phyloP scores from a whole-genome alignment of 2,329 filamentous ascomycete genomes.

The Fusarium circinatum region DNA sequence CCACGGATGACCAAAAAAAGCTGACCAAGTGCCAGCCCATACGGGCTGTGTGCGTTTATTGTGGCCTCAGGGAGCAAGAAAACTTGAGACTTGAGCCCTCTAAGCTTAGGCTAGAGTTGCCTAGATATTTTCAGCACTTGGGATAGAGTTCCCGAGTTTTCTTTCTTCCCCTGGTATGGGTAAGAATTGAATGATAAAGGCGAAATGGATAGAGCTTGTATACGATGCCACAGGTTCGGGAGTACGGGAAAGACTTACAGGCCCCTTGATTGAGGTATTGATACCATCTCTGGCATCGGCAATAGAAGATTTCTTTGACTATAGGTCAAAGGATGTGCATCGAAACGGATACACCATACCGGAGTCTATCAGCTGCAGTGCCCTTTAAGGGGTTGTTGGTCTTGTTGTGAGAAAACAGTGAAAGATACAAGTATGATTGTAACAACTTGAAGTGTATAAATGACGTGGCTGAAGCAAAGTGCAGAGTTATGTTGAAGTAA shows the following conservation, averaged over 20 bases:
- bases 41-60: slow-evolving; percentile 26
- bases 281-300: background rate
- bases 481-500: background rate
- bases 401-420: background rate
- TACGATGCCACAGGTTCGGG: slow-evolving; percentile 19
- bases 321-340: background rate
- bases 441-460: slow-evolving; percentile 1
- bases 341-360: background rate
- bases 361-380: background rate
- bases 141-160: background rate
- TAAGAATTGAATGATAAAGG: slow-evolving; percentile 9
- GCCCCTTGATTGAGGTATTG: background rate
- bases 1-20: background rate
- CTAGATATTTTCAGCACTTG: background rate
- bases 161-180: background rate
- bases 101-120: background rate
- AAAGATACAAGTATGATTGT: background rate
- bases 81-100: background rate
- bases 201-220: slow-evolving; percentile 38
- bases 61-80: background rate
- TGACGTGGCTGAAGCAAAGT: background rate
- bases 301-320: background rate
- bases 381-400: too few relatives aligned
- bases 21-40: background rate
- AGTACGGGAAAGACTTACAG: slow-evolving; percentile 12